Evolutionary conservation across 805 yeast genomes (phyloP), one percentile per base, ranked within the genome.

Genomic region (Priceomyces castillae): DNA sequence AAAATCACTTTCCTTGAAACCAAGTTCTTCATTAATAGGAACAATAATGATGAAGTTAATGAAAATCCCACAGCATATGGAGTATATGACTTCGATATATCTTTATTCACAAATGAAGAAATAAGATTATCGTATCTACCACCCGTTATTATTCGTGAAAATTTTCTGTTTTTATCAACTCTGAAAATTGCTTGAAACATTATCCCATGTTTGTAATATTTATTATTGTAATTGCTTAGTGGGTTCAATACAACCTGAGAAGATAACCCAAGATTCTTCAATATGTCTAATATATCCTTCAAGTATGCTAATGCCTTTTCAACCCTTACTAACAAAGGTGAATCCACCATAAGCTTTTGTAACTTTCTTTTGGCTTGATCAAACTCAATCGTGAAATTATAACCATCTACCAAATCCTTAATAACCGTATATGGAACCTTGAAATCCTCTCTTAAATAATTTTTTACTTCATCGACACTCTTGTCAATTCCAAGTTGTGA

Each of bases 101-200:
- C 68, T 26, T 56, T 62, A 39, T 86, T 81, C 0, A 92, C 78
- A 46, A 89, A 74, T 14, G 82, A 73, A 2, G 79, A 69, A 11
- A 90, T 78, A 50, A 94, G 71, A 16, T 73, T 69, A 55, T 92
- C 98, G 58, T 90, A 94, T 43, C 99, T 71, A 2, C 99, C 99
- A 36, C 99, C 99, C 0, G 94, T 92, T 12, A 94, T 94, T 33
- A 94, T 69, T 33, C 74, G 49, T 0, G 68, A 49, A 25, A 84
- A 71, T 4, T 69, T 68, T 54, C 59, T 59, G 48, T 57, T 73
- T 48, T 54, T 74, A 53, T 73, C 81, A 3, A 81, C 83, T 42
- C 87, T 85, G 49, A 81, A 77, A 1, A 89, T 77, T 0, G 86
- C 88, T 52, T 89, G 95, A 59, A 92, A 94, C 95, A 94, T 89